Evolutionary conservation across 331 rosid genomes (phyloP), one percentile per base, ranked within the genome.

Genomic region (Quercus lobata): DNA sequence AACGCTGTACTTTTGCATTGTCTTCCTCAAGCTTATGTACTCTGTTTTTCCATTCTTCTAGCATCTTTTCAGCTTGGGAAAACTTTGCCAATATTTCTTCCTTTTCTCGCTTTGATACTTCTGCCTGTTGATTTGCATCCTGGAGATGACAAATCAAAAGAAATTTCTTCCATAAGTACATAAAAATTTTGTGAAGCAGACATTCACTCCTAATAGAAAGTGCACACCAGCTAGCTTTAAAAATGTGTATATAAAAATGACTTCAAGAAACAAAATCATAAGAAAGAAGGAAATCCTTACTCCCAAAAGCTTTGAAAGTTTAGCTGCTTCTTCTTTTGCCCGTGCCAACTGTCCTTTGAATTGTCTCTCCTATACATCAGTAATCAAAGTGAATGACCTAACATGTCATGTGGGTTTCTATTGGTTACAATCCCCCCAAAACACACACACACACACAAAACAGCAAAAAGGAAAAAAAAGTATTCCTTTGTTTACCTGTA

Each of bases 1-100:
- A 94, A 49, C 85, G 91, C 58, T 91, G 89, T 46, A 94, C 54
- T 77, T 92, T 94, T 75, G 94, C 88, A 86, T 94, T 94, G 83
- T 94, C 97, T 55, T 92, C 97, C 92, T 95, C 99, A 32, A 93
- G 89, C 83, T 93, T 95, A 85, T 88, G 87, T 76, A 91, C 92
- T 82, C 96, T 88, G 88, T 74, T 86, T 88, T 83, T 92, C 97
- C 94, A 90, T 79, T 94, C 96, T 78, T 79, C 82, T 77, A 89
- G 86, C 60, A 83, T 84, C 76, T 88, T 87, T 78, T 92, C 96
- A 84, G 92, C 85, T 80, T 78, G 92, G 54, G 90, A 83, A 73
- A 92, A 93, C 79, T 81, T 89, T 68, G 87, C 83, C 73, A 88
- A 71, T 73, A 88, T 83, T 79, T 90, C 93, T 77, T 90, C 94